Evolutionary conservation across 2,329 filamentous ascomycete species (phyloP).

Genomic region (Penicillium sp.): DNA sequence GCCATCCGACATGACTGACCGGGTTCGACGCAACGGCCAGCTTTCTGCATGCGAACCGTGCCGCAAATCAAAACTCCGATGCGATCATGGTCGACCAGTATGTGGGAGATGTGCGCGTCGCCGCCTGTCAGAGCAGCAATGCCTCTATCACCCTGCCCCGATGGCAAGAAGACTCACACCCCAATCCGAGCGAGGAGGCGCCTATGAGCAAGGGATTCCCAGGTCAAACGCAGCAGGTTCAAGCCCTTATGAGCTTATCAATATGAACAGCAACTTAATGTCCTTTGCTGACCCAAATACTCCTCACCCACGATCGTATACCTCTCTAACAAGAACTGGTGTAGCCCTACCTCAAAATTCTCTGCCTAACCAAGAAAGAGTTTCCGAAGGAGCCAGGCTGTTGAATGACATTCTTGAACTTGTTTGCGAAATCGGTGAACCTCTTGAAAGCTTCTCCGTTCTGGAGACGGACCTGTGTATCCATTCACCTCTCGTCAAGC

Average conservation of each 20-base stretch:
- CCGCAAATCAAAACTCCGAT: conserved; percentile 5
- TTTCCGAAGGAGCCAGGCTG: neutral
- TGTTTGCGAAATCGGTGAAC: neutral
- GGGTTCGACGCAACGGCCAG: conserved; percentile 5
- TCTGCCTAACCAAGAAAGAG: neutral
- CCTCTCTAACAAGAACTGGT: conserved; percentile 1
- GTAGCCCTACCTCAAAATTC: neutral
- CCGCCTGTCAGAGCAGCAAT: neutral
- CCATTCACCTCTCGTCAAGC: neutral
- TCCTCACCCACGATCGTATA: neutral
- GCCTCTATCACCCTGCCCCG: conserved; percentile 11
- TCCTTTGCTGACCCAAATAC: neutral
- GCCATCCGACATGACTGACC: neutral
- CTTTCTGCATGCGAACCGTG: conserved; percentile 4
- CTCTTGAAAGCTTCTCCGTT: neutral
- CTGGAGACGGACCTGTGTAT: neutral
- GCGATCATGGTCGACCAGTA: conserved; percentile 1
- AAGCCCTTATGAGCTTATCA: neutral
- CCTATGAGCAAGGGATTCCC: neutral
- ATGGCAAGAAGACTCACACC: conserved; percentile 7
- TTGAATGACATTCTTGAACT: neutral
- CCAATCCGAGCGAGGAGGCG: neutral
- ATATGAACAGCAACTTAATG: conserved; percentile 2
- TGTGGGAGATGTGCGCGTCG: conserved; percentile 1
- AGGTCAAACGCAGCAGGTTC: neutral